These are phyloP conservation scores for Microdochium trichocladiopsis DNA, from an alignment of 2,329 filamentous ascomycete genomes.

Conservation along the genomic window DNA sequence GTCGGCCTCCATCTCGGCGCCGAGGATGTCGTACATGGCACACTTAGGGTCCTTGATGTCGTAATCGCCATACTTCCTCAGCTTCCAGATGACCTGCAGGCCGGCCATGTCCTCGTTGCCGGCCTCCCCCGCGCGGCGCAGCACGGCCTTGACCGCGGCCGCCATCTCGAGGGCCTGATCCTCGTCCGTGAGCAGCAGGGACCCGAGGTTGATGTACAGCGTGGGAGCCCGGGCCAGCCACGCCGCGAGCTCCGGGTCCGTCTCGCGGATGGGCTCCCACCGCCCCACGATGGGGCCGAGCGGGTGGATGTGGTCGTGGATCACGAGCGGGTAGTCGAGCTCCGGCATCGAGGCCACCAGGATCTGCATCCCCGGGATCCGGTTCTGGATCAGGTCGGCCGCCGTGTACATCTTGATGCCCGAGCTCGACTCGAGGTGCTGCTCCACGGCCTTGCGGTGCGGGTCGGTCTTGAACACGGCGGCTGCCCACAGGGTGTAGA, in stretches of 20 bases:
- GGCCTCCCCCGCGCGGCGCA: slow-evolving; percentile 17
- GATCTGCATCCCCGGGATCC: slow-evolving; percentile 9
- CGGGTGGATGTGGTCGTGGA: slow-evolving; percentile 29
- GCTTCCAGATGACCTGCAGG: slow-evolving; percentile 26
- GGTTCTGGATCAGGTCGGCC: slow-evolving; percentile 11
- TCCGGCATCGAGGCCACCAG: slow-evolving; percentile 19
- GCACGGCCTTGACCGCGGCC: slow-evolving; percentile 22
- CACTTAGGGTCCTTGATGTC: background rate
- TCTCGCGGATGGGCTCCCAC: slow-evolving; percentile 19
- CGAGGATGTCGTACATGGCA: slow-evolving; percentile 12
- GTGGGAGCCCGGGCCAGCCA: slow-evolving; percentile 37
- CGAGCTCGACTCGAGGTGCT: slow-evolving; percentile 12
- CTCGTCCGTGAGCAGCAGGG: slow-evolving; percentile 21
- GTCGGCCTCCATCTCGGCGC: slow-evolving; percentile 15
- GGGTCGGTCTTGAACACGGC: slow-evolving; percentile 9
- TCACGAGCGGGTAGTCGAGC: slow-evolving; percentile 30
- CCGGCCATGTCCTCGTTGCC: background rate
- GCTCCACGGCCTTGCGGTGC: slow-evolving; percentile 11
- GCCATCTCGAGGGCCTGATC: slow-evolving; percentile 30
- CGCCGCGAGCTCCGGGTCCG: slow-evolving; percentile 28
- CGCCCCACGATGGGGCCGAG: slow-evolving; percentile 39
- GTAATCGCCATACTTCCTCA: slow-evolving; percentile 10
- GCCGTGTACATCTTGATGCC: slow-evolving; percentile 8
- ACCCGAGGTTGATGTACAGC: slow-evolving; percentile 41
- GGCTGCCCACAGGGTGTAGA: slow-evolving; percentile 21